Evolutionary conservation across 345 rosid species (phyloP).

Genomic region (Pistacia vera): DNA sequence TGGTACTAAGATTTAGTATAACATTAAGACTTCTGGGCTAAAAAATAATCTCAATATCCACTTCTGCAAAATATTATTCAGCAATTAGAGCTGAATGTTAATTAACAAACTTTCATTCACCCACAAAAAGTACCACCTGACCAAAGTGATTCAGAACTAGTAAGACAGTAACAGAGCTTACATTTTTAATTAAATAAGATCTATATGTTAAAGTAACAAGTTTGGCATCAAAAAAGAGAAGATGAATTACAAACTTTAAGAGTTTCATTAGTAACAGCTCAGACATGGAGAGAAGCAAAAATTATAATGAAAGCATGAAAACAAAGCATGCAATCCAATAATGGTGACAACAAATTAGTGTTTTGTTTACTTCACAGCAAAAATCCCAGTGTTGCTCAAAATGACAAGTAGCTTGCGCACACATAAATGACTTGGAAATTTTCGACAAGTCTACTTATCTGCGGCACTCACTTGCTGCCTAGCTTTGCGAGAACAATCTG

Average conservation of each 20-base stretch:
- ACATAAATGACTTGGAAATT: not conserved
- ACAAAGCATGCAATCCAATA: slow-evolving; percentile 3
- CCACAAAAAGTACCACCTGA: not conserved
- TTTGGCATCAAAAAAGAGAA: not conserved
- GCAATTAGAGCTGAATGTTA: no score
- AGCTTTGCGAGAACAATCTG: slow-evolving; percentile 77
- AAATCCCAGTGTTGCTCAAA: slow-evolving; percentile 9
- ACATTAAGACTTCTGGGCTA: no score
- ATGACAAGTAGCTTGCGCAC: slow-evolving; percentile 3
- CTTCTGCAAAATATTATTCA: no score
- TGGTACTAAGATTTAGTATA: no score
- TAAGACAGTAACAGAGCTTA: not conserved
- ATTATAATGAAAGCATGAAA: slow-evolving; percentile 8
- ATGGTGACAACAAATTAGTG: slow-evolving; percentile 9
- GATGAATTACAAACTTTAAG: not conserved
- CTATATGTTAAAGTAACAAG: not conserved
- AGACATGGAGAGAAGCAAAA: not conserved
- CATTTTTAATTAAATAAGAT: not conserved
- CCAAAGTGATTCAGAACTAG: not conserved
- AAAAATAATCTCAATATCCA: no score
- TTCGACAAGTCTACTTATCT: slow-evolving; percentile 24
- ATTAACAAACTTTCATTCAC: not conserved
- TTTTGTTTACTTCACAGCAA: slow-evolving; percentile 8
- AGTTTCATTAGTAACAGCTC: not conserved
- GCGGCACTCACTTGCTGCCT: slow-evolving; percentile 51